Evolutionary conservation across 1,139 yeast genomes (phyloP), one percentile per base, ranked within the genome.

Genomic region (Sugiyamaella xylanicola): DNA sequence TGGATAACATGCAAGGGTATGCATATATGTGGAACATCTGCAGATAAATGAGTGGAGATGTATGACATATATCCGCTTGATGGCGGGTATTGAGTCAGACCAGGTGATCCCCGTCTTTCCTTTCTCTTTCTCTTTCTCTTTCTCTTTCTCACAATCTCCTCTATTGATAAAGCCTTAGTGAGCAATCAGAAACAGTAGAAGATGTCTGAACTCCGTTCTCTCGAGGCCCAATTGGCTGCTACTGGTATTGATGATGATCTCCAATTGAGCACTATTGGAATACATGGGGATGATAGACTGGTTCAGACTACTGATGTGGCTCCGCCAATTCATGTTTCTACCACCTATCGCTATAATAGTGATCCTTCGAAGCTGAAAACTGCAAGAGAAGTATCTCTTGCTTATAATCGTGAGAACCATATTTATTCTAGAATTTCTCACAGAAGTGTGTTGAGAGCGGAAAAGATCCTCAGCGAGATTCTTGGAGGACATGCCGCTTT

Each of bases 241-340:
- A 32, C 37, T n/a, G 15, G 37, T 4, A 8, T 32, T 32, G 15
- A 32, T 15, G 37, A 32, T 8, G 37, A 32, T 8, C 13, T 32
- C 15, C 15, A 13, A 4, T 4, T 8, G 4, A 32, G 37, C 21
- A 55, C 58, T 15, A n/a, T 55, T 17, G 56, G 52, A 9, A 59
- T 71, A 32, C 74, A 71, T 54, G 72, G 69, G 13, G 74, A 70
- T 54, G 71, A 66, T 42, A 56, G 55, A 0, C 52, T 66, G 13
- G 68, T 68, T 25, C 51, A 47, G 25, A 58, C 64, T 20, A 25
- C 74, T 2, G 93, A 86, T 64, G 87, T 86, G 11, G 83, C 86
- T 0, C 85, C 95, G 3, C 96, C 97, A 20, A 84, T 92, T 56
- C 88, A 87, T 61, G 84, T 89, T 4, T 72, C 95, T 2, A 87